Evolutionary conservation across 129 eudicot species (phyloP).

Genomic region (Pittosporum tobira): DNA sequence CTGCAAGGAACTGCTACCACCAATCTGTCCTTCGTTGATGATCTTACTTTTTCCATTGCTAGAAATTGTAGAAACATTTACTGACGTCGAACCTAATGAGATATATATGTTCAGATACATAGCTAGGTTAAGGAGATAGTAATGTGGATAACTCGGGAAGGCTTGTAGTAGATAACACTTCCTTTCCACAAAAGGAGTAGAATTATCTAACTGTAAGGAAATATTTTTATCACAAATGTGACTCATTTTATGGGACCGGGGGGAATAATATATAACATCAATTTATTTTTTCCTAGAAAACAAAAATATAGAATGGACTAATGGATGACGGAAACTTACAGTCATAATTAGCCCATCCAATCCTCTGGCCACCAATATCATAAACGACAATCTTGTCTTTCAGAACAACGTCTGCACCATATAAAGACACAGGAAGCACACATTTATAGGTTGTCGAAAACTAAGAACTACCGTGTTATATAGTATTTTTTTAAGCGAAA

Average conservation of each 20-base stretch:
- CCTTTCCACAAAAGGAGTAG: no score
- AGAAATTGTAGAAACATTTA: slow-evolving; percentile 60
- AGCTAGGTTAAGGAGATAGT: background rate
- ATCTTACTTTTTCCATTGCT: slow-evolving; percentile 39
- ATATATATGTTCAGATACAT: background rate
- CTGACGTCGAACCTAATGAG: slow-evolving; percentile 55
- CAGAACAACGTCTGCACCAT: slow-evolving; percentile 60
- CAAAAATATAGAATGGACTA: background rate
- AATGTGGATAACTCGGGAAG: background rate
- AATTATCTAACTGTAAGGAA: no score
- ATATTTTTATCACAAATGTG: no score
- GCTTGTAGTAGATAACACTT: no score
- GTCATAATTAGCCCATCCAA: slow-evolving; percentile 90
- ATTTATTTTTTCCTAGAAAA: background rate
- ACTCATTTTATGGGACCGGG: no score
- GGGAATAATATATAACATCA: no score
- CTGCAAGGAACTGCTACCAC: slow-evolving; percentile 26
- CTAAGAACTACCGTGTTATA: no score
- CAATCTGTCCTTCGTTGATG: slow-evolving; percentile 47
- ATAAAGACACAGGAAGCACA: background rate
- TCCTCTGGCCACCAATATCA: slow-evolving; percentile 80
- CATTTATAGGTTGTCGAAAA: background rate
- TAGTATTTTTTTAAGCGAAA: no score
- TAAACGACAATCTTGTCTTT: slow-evolving; percentile 78
- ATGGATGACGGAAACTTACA: slow-evolving; percentile 42